These are phyloP conservation scores for Lipomyces spencermartinsiae DNA, from an alignment of 805 yeast species.

Conservation along the genomic window DNA sequence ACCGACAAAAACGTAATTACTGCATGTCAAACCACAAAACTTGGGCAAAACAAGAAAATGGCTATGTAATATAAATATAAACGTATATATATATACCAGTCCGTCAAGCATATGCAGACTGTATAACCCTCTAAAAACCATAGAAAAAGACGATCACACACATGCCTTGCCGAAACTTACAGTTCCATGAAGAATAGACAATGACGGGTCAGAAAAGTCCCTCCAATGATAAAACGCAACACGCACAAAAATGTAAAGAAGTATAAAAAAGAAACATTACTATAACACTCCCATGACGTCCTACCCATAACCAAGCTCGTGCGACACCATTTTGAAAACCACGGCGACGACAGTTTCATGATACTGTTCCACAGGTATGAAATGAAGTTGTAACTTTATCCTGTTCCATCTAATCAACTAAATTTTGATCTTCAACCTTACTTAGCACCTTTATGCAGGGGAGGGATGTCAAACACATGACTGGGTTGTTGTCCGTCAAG, in stretches of 20 bases:
- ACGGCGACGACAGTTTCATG: background rate
- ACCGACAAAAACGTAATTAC: background rate
- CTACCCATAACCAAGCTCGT: background rate
- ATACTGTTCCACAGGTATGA: background rate
- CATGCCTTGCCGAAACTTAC: slow-evolving; percentile 5
- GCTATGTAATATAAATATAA: background rate
- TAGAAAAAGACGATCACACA: background rate
- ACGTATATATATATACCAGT: background rate
- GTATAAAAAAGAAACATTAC: background rate
- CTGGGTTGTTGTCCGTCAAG: slow-evolving; percentile 70
- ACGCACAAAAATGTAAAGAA: background rate
- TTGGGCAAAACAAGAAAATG: background rate
- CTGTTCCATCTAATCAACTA: background rate
- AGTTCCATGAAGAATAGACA: background rate
- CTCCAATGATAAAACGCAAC: background rate
- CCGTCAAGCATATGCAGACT: background rate
- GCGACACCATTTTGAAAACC: background rate
- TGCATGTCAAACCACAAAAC: background rate
- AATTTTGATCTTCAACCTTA: background rate
- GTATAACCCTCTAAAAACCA: background rate
- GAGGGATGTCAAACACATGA: slow-evolving; percentile 35
- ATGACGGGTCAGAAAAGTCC: slow-evolving; percentile 1
- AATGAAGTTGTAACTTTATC: background rate
- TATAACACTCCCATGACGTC: background rate
- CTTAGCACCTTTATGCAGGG: slow-evolving; percentile 15